Base-by-base conservation (phyloP, 2,329 filamentous ascomycete species). In the Fusarium decemcellulare region DNA sequence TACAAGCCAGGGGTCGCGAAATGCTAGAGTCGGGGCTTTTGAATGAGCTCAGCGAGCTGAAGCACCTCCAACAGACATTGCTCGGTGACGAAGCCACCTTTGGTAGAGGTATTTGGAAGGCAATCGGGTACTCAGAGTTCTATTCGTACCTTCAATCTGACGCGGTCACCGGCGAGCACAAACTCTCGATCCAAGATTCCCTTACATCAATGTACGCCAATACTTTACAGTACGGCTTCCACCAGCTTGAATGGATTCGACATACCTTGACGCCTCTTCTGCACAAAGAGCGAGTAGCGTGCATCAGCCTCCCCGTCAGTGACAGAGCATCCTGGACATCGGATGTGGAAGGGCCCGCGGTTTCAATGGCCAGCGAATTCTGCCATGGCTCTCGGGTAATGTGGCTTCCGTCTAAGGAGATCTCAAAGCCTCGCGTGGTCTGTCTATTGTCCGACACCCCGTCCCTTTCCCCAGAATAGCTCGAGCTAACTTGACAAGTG, bases 341-440 rank as follows among this genome's bases (percentile, higher is more conserved):
- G 8, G 15, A 53, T 18, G 37, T 43, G 4, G 37, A 53, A 27
- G 51, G 51, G 15, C 51, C 36, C 6, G 51, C 51, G 2, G 23
- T 53, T 29, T 16, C 51, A 7, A 53, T 53, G 37, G 51, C 51
- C 6, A 43, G 51, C 51, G 51, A 53, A 18, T 53, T 53, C 51
- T 53, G 16, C 14, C 18, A 53, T 27, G 27, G 36, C 15, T 53
- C 37, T 43, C 51, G 8, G 7, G 37, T 53, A 8, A 30, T 6
- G 15, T 6, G 37, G 15, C n/a, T 34, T 32, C 37, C 51, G 9
- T 34, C 37, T 2, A 16, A 32, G 15, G 37, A 30, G 4, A 12
- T 6, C n/a, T 43, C 51, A 15, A 29, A 43, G 51, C 15, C 36
- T 32, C 51, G 51, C n/a, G 36, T 42, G n/a, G 23, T 53, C 51